Percentiles rank a stretch among this genome's conserved stretches.
These are phyloP conservation scores for Lathyrus aphaca DNA, from an alignment of 306 rosid genomes.

Conservation along the genomic window DNA sequence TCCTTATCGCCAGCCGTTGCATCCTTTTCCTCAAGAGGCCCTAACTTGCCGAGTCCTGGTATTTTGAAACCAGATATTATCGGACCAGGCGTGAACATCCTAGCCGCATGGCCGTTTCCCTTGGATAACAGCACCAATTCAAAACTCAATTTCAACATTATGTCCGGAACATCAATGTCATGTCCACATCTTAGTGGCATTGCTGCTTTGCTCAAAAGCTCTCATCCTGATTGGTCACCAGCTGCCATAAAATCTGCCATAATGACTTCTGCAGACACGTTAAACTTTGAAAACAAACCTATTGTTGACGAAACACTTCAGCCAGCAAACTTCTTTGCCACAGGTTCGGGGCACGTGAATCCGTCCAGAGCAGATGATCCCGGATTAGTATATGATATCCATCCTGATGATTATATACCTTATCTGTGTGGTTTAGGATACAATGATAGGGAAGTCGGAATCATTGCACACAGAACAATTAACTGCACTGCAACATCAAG, in stretches of 20 bases:
- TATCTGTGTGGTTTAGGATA: constrained; percentile 74
- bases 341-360: constrained; percentile 76
- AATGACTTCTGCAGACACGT: constrained; percentile 63
- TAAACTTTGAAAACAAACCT: constrained; percentile 34
- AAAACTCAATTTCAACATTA: constrained; percentile 57
- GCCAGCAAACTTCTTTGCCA: constrained; percentile 69
- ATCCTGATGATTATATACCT: constrained; percentile 71
- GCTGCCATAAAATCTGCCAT: constrained; percentile 81
- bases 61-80: constrained; percentile 77
- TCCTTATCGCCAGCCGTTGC: constrained; percentile 54
- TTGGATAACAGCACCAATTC: constrained; percentile 45
- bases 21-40: constrained; percentile 82
- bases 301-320: constrained; percentile 58
- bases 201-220: constrained; percentile 75
- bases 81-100: constrained; percentile 67
- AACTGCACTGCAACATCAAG: constrained; percentile 57
- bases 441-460: constrained; percentile 50
- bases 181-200: constrained; percentile 88
- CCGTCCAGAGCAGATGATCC: constrained; percentile 75
- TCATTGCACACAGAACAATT: constrained; percentile 48
- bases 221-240: constrained; percentile 83
- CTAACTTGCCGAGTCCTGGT: constrained; percentile 66
- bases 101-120: constrained; percentile 76
- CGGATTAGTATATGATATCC: constrained; percentile 66
- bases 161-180: constrained; percentile 82